Evolutionary conservation across 176 grass and related monocot species (phyloP).

Genomic region (Raddia guianensis): DNA sequence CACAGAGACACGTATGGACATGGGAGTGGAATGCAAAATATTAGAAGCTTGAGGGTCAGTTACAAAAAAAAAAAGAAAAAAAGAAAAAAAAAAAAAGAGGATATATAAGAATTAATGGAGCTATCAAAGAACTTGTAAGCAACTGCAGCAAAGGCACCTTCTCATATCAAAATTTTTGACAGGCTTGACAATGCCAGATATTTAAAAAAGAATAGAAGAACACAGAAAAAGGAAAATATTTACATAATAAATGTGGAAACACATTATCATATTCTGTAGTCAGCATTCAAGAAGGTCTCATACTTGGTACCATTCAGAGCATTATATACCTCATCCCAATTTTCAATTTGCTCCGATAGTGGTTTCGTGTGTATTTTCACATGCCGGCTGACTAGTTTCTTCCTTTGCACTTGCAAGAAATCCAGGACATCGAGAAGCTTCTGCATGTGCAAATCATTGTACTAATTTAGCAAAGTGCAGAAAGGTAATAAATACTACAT

Average conservation of each 20-base stretch:
- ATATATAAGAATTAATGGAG: slow-evolving; percentile 28
- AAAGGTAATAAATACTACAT: slow-evolving; percentile 10
- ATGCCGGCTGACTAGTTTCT: slow-evolving; percentile 64
- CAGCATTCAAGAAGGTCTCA: slow-evolving; percentile 73
- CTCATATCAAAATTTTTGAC: slow-evolving; percentile 43
- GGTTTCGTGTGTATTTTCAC: slow-evolving; percentile 84
- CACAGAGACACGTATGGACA: not conserved
- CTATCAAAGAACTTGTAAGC: slow-evolving; percentile 40
- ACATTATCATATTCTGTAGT: slow-evolving; percentile 54
- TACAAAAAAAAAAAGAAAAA: not conserved
- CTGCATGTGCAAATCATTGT: slow-evolving; percentile 37
- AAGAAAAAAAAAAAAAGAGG: not conserved
- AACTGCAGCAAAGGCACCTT: slow-evolving; percentile 17
- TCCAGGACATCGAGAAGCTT: slow-evolving; percentile 72
- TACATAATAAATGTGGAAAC: slow-evolving; percentile 22
- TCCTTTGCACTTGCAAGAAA: slow-evolving; percentile 64
- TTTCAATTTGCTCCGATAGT: slow-evolving; percentile 66
- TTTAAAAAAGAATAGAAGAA: slow-evolving; percentile 28
- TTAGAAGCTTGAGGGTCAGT: slow-evolving; percentile 12
- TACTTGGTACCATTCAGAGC: slow-evolving; percentile 69
- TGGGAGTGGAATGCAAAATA: not conserved
- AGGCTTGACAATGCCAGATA: slow-evolving; percentile 22
- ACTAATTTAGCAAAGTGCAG: not conserved
- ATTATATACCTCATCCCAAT: slow-evolving; percentile 78
- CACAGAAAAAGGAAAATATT: not conserved